Evolutionary conservation across 768 basidiomycete genomes (phyloP).

Genomic region (Rhizopogon vulgaris): DNA sequence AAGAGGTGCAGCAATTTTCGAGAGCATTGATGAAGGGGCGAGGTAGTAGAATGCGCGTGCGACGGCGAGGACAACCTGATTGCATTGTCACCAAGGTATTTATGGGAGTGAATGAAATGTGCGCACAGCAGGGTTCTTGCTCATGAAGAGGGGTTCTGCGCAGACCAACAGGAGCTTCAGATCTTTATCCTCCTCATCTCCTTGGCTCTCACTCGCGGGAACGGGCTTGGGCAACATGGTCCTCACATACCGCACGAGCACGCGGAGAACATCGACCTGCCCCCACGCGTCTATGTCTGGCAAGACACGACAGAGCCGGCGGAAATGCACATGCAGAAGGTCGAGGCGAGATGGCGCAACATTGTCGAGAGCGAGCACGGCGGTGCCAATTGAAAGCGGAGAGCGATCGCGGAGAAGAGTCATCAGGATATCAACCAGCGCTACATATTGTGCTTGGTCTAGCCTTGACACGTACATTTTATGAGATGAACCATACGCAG

Average conservation of each 20-base stretch:
- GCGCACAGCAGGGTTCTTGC: slow-evolving; percentile 81
- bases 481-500: neutral
- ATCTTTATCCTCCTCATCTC: slow-evolving; percentile 74
- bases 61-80: slow-evolving; percentile 75
- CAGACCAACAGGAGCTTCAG: slow-evolving; percentile 67
- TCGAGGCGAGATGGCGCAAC: slow-evolving; percentile 87
- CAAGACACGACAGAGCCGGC: slow-evolving; percentile 76
- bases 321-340: slow-evolving; percentile 83
- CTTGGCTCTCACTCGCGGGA: slow-evolving; percentile 21
- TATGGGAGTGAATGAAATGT: neutral
- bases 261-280: slow-evolving; percentile 71
- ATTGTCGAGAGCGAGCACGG: slow-evolving; percentile 77
- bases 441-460: slow-evolving; percentile 64
- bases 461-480: slow-evolving; percentile 41
- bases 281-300: slow-evolving; percentile 97
- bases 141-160: slow-evolving; percentile 75
- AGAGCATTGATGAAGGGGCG: slow-evolving; percentile 47
- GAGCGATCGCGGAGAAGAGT: slow-evolving; percentile 68
- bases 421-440: slow-evolving; percentile 63
- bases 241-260: slow-evolving; percentile 78
- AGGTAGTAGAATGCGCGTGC: slow-evolving; percentile 71
- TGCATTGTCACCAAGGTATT: slow-evolving; percentile 1
- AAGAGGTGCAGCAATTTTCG: slow-evolving; percentile 63
- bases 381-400: slow-evolving; percentile 82
- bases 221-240: slow-evolving; percentile 72